Percentiles rank a stretch among this genome's conserved stretches.
Evolutionary conservation across 768 basidiomycete species (phyloP).

Genomic region (Xerocomus potaroensis): DNA sequence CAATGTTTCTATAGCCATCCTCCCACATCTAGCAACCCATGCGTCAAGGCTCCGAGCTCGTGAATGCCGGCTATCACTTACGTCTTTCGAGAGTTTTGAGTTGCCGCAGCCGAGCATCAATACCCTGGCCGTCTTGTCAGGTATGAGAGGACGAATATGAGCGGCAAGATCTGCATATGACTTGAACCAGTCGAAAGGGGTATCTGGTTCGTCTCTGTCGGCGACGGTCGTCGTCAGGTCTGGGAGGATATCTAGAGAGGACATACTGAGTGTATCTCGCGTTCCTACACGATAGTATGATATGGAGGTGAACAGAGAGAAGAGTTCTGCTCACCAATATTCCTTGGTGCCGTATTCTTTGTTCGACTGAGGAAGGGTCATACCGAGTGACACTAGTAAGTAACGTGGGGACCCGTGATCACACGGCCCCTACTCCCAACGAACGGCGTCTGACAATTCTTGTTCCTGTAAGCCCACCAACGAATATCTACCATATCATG

Average conservation of each 20-base stretch:
- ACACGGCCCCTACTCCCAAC: slow-evolving; percentile 9
- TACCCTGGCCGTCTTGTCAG: slow-evolving; percentile 55
- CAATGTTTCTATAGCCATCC: slow-evolving; percentile 76
- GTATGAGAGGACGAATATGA: slow-evolving; percentile 58
- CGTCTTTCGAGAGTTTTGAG: slow-evolving; percentile 75
- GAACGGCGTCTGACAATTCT: not conserved
- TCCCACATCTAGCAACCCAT: slow-evolving; percentile 71
- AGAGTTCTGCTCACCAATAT: slow-evolving; percentile 53
- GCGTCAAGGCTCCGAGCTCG: slow-evolving; percentile 1
- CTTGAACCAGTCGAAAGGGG: slow-evolving; percentile 84
- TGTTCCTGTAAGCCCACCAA: slow-evolving; percentile 19
- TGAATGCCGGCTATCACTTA: slow-evolving; percentile 20
- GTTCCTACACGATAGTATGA: slow-evolving; percentile 45
- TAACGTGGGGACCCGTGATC: slow-evolving; percentile 5
- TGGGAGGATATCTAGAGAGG: not conserved
- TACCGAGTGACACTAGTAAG: not conserved
- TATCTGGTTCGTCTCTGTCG: slow-evolving; percentile 53
- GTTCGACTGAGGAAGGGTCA: slow-evolving; percentile 55
- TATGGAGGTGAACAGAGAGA: not conserved
- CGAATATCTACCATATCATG: slow-evolving; percentile 19
- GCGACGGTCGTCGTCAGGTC: not conserved
- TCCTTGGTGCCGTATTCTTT: slow-evolving; percentile 63
- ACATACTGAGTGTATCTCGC: slow-evolving; percentile 63
- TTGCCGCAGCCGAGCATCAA: slow-evolving; percentile 86
- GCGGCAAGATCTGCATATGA: slow-evolving; percentile 68